phyloP scores from a whole-genome alignment of 2,329 filamentous ascomycete genomes.

The Fusarium nematophilum region DNA sequence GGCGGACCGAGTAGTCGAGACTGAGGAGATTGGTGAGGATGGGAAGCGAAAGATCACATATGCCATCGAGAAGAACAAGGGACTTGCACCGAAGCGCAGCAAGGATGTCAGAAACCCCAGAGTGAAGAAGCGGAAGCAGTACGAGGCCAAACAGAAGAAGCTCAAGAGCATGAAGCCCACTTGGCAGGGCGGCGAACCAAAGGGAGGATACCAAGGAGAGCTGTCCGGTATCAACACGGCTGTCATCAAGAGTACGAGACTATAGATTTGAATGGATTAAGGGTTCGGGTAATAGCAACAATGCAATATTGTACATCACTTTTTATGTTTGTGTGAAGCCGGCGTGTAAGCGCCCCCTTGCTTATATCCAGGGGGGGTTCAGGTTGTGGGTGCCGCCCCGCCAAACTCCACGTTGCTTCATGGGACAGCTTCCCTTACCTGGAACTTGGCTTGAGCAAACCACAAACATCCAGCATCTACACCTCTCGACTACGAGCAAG shows the following conservation, averaged over 20 bases:
- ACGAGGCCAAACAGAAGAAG: conserved; percentile 97
- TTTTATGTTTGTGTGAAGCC: neutral
- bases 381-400: conserved; percentile 33
- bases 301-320: conserved; percentile 1
- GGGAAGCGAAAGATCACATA: conserved; percentile 95
- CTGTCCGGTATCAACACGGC: conserved; percentile 95
- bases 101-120: conserved; percentile 95
- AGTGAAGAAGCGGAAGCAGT: conserved; percentile 98
- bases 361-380: conserved; percentile 4
- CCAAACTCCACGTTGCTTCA: conserved; percentile 44
- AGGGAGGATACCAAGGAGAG: conserved; percentile 90
- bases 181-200: conserved; percentile 87
- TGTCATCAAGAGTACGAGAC: conserved; percentile 91
- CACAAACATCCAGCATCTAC: conserved; percentile 7
- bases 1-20: conserved; percentile 70
- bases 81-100: conserved; percentile 86
- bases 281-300: conserved; percentile 29
- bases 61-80: conserved; percentile 97
- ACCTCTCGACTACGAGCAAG: conserved; percentile 14
- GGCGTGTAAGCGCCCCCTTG: conserved; percentile 10
- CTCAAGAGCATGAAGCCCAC: conserved; percentile 84
- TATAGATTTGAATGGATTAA: conserved; percentile 62
- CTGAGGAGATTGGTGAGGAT: conserved; percentile 79
- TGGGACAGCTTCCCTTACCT: conserved; percentile 23
- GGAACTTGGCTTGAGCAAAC: conserved; percentile 13